Evolutionary conservation across 164 flowering plant species (phyloP).

Genomic region (Vitis vinifera): ASM3070453v1 NC_081810.1:4536001-4536500

Average conservation of each 20-base stretch:
- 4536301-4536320: too few relatives aligned
- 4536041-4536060: slow-evolving; percentile 18
- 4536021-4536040: slow-evolving; percentile 4
- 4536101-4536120: slow-evolving; percentile 20
- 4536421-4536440: too few relatives aligned
- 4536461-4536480: too few relatives aligned
- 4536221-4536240: neutral
- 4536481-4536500: too few relatives aligned
- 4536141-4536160: slow-evolving; percentile 20
- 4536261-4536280: slow-evolving; percentile 6
- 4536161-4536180: slow-evolving; percentile 21
- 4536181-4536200: slow-evolving; percentile 14
- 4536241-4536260: slow-evolving; percentile 9
- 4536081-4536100: slow-evolving; percentile 3
- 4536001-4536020: slow-evolving; percentile 9
- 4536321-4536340: too few relatives aligned
- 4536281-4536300: too few relatives aligned
- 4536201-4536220: slow-evolving; percentile 7
- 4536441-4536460: too few relatives aligned
- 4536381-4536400: too few relatives aligned
- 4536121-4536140: slow-evolving; percentile 38
- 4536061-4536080: slow-evolving; percentile 17
- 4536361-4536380: too few relatives aligned
- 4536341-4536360: too few relatives aligned
- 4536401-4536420: too few relatives aligned